Percentiles rank a stretch among this genome's conserved stretches.
These are phyloP conservation scores for Sordariomycetes sp. DNA, from an alignment of 2,329 filamentous ascomycete genomes.

Conservation along the genomic window DNA sequence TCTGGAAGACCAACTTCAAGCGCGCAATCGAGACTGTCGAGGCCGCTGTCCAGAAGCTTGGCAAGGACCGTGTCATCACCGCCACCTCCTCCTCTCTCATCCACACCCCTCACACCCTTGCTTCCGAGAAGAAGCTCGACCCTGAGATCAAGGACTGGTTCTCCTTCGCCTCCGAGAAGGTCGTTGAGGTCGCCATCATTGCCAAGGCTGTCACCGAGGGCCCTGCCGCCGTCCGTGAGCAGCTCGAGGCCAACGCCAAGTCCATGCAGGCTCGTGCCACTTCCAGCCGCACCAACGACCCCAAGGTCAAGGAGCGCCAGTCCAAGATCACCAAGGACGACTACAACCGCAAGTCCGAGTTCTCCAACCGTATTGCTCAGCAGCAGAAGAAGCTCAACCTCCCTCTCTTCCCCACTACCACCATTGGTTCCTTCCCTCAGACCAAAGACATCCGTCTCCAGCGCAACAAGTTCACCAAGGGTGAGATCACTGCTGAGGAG, in stretches of 20 bases:
- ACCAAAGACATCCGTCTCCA: conserved; percentile 96
- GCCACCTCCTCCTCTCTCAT: conserved; percentile 96
- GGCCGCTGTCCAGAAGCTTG: conserved; percentile 84
- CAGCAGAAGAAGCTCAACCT: conserved; percentile 92
- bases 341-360: conserved; percentile 90
- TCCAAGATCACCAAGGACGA: conserved; percentile 71
- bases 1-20: conserved; percentile 99
- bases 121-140: conserved; percentile 97
- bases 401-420: conserved; percentile 96
- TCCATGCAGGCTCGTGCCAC: conserved; percentile 84
- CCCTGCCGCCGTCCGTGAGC: conserved; percentile 72
- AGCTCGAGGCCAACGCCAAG: conserved; percentile 96
- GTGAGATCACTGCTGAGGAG: conserved; percentile 81
- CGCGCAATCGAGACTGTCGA: conserved; percentile 85
- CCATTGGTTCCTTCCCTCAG: conserved; percentile 98
- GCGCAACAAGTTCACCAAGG: conserved; percentile 98
- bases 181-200: conserved; percentile 79
- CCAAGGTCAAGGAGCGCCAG: conserved; percentile 94
- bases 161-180: conserved; percentile 95
- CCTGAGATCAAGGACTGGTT: conserved; percentile 95
- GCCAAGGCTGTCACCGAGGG: conserved; percentile 96
- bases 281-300: conserved; percentile 93
- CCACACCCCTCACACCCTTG: conserved; percentile 95
- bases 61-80: conserved; percentile 95
- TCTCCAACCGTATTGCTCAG: conserved; percentile 73